Evolutionary conservation across 345 rosid genomes (phyloP).

Genomic region (Barbarea vulgaris): DNA sequence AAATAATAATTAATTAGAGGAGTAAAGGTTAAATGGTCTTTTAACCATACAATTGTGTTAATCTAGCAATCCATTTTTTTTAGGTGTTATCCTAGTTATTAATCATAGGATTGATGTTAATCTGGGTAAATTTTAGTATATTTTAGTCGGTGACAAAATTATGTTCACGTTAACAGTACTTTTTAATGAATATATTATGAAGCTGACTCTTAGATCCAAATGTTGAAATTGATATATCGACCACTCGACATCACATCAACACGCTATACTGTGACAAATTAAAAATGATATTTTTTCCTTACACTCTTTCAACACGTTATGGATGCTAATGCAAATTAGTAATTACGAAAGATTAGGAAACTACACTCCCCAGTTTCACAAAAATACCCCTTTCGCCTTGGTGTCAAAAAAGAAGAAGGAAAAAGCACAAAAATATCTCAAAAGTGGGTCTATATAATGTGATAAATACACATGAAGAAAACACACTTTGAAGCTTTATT

Average conservation of each 20-base stretch:
- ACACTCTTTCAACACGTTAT: constrained; percentile 14
- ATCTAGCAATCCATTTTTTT: too few species aligned
- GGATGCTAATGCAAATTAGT: constrained; percentile 1
- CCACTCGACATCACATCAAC: background rate
- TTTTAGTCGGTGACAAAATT: background rate
- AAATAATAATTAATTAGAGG: too few species aligned
- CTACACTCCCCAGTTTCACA: background rate
- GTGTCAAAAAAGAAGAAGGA: too few species aligned
- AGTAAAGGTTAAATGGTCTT: too few species aligned
- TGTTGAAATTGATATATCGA: too few species aligned
- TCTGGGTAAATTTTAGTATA: too few species aligned
- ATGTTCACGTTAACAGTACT: background rate
- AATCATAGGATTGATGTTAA: too few species aligned
- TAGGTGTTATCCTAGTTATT: too few species aligned
- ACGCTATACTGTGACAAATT: background rate
- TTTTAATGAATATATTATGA: background rate
- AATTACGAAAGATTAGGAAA: constrained; percentile 5
- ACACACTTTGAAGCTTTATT: background rate
- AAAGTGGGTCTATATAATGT: constrained; percentile 36
- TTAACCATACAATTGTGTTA: too few species aligned
- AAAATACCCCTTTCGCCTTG: constrained; percentile 1
- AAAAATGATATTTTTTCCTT: background rate
- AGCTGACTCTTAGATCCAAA: constrained; percentile 8
- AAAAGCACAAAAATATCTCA: constrained; percentile 34
- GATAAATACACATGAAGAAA: constrained; percentile 1